Evolutionary conservation across 768 basidiomycete species (phyloP).

Genomic region (Leccinum fibrillosum): DNA sequence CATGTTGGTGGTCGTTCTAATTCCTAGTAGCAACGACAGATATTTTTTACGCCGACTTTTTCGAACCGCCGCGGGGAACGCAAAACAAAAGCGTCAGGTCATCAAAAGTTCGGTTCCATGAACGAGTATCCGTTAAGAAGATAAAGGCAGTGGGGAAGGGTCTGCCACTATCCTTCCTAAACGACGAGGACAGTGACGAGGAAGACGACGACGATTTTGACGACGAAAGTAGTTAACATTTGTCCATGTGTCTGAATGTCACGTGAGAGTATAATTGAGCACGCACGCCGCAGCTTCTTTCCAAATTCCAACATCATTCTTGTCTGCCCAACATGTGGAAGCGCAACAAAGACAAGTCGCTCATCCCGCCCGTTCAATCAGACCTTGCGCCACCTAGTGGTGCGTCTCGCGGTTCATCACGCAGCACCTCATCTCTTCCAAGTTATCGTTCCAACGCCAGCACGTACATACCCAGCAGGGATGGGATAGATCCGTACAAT

Average conservation of each 20-base stretch:
- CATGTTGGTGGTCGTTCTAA: background rate
- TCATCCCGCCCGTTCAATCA: conserved; percentile 65
- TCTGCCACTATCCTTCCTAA: conserved; percentile 46
- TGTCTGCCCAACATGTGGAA: conserved; percentile 37
- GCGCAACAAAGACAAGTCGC: conserved; percentile 60
- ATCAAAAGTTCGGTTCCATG: conserved; percentile 70
- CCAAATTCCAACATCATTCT: background rate
- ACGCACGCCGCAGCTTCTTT: background rate
- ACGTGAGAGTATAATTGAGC: conserved; percentile 3
- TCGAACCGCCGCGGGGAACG: conserved; percentile 52
- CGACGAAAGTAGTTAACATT: conserved; percentile 20
- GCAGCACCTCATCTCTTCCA: conserved; percentile 38
- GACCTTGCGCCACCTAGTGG: conserved; percentile 25
- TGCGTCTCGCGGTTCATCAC: conserved; percentile 29
- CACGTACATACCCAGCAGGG: conserved; percentile 68
- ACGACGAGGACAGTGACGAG: conserved; percentile 32
- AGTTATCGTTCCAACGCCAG: conserved; percentile 49
- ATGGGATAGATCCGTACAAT: conserved; percentile 54
- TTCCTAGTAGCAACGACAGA: conserved; percentile 38
- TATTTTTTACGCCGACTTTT: conserved; percentile 75
- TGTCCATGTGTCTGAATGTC: conserved; percentile 1
- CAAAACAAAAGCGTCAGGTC: conserved; percentile 19
- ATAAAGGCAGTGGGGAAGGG: conserved; percentile 73
- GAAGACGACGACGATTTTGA: conserved; percentile 37
- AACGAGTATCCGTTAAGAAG: conserved; percentile 76